These are phyloP conservation scores for Gloeopeniophorella convolvens DNA, from an alignment of 768 basidiomycete species.

Conservation along the genomic window DNA sequence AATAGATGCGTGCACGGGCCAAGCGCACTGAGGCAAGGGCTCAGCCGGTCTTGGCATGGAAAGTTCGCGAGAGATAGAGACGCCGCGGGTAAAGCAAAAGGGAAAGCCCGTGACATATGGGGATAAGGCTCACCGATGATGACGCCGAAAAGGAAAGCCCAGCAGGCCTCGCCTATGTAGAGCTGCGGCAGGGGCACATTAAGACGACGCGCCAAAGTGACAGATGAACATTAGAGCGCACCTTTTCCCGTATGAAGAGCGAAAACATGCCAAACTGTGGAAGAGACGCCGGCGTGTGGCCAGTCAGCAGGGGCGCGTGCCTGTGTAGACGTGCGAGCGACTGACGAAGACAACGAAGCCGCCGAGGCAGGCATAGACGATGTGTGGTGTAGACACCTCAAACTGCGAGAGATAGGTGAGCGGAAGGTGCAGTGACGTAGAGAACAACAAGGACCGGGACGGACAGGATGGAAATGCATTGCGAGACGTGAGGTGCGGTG, in stretches of 20 bases:
- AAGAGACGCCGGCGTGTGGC: not conserved
- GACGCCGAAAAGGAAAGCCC: constrained; percentile 91
- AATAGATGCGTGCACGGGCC: not conserved
- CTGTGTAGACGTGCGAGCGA: constrained; percentile 10
- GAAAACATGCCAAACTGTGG: constrained; percentile 91
- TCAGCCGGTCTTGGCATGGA: too few relatives aligned
- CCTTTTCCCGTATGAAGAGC: constrained; percentile 82
- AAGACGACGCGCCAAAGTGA: not conserved
- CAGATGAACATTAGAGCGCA: constrained; percentile 26
- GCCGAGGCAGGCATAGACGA: constrained; percentile 73
- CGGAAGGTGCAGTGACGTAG: not conserved
- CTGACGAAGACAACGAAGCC: constrained; percentile 74
- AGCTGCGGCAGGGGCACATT: constrained; percentile 38
- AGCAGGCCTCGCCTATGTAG: constrained; percentile 94
- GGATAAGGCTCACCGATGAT: constrained; percentile 57
- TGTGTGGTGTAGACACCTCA: constrained; percentile 62
- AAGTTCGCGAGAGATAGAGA: too few relatives aligned
- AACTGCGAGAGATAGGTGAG: constrained; percentile 31
- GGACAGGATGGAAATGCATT: constrained; percentile 48
- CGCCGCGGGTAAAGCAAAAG: not conserved
- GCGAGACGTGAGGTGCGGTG: not conserved
- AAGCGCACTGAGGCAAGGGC: not conserved
- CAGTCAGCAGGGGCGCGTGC: not conserved
- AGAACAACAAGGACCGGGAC: constrained; percentile 16
- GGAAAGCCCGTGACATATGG: not conserved